Conservation (phyloP, 768 basidiomycete genomes). For the Boletus sensibilis region DNA sequence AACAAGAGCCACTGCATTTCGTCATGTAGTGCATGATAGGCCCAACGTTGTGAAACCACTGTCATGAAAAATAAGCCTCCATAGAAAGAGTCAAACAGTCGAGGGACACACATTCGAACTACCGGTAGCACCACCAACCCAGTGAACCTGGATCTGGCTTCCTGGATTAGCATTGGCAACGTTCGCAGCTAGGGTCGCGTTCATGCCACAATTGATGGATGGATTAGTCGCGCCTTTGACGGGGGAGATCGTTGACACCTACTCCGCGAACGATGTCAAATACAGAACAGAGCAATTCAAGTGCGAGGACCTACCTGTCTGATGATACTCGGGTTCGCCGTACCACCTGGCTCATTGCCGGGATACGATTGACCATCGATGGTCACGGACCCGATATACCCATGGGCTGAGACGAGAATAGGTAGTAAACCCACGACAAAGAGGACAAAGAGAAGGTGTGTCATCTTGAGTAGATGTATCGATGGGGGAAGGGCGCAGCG, state of each 20-base stretch:
- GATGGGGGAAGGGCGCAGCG: neutral
- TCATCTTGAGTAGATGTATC: slow-evolving; percentile 9
- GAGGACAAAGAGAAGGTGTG: slow-evolving; percentile 8
- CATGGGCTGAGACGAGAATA: slow-evolving; percentile 30
- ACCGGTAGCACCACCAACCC: slow-evolving; percentile 47
- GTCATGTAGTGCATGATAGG: slow-evolving; percentile 77
- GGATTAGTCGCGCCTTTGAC: slow-evolving; percentile 59
- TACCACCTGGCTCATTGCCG: slow-evolving; percentile 34
- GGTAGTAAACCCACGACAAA: slow-evolving; percentile 16
- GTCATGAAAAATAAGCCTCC: neutral
- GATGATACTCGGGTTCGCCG: slow-evolving; percentile 39
- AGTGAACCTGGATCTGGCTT: slow-evolving; percentile 49
- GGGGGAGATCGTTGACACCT: slow-evolving; percentile 41
- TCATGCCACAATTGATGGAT: slow-evolving; percentile 57
- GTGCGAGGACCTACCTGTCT: slow-evolving; percentile 35
- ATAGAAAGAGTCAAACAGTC: neutral
- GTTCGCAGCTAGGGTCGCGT: slow-evolving; percentile 47
- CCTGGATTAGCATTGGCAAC: slow-evolving; percentile 62
- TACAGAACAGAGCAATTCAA: neutral
- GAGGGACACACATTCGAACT: slow-evolving; percentile 31
- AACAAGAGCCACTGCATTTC: slow-evolving; percentile 54
- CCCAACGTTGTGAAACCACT: slow-evolving; percentile 60
- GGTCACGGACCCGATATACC: slow-evolving; percentile 29
- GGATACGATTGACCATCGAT: slow-evolving; percentile 30
- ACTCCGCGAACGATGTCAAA: neutral